Evolutionary conservation across 2,329 filamentous ascomycete genomes (phyloP).

Genomic region (Colletotrichum spaethianum): DNA sequence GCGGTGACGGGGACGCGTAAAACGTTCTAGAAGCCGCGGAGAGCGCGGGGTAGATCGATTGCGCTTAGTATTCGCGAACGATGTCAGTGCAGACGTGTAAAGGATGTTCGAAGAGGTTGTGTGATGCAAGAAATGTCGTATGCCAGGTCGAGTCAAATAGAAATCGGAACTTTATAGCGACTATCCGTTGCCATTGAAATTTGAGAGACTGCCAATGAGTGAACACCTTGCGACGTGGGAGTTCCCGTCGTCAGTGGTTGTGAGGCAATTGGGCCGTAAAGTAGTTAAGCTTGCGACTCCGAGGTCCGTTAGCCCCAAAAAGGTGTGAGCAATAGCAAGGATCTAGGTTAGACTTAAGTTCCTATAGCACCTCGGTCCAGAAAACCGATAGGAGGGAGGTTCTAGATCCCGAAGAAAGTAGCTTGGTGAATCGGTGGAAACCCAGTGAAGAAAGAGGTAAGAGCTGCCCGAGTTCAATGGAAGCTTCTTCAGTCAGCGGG

Average conservation of each 20-base stretch:
- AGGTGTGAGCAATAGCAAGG: conserved; percentile 7
- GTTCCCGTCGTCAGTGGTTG: conserved; percentile 14
- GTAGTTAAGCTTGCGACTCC: neutral
- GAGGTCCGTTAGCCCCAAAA: neutral
- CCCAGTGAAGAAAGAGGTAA: neutral
- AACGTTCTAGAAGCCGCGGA: conserved; percentile 10
- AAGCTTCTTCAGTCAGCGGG: conserved; percentile 24
- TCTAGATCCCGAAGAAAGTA: neutral
- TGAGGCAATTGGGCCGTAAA: neutral
- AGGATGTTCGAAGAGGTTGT: neutral
- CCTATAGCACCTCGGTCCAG: neutral
- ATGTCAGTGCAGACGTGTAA: neutral
- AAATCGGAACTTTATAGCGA: conserved; percentile 3
- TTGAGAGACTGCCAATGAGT: conserved; percentile 3
- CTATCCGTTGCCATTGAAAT: neutral
- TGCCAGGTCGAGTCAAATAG: conserved; percentile 15
- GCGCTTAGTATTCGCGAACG: conserved; percentile 14
- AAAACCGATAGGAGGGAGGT: neutral
- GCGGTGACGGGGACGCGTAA: conserved; percentile 3
- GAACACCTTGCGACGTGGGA: neutral
- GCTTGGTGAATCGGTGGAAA: conserved; percentile 15
- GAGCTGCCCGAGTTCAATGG: neutral
- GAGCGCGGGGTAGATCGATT: conserved; percentile 31
- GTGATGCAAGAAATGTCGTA: neutral
- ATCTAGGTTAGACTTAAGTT: conserved; percentile 25